Percentiles rank a stretch among this genome's conserved stretches.
These are phyloP conservation scores for Cyberlindnera suaveolens DNA, from an alignment of 805 yeast species.

Conservation along the genomic window DNA sequence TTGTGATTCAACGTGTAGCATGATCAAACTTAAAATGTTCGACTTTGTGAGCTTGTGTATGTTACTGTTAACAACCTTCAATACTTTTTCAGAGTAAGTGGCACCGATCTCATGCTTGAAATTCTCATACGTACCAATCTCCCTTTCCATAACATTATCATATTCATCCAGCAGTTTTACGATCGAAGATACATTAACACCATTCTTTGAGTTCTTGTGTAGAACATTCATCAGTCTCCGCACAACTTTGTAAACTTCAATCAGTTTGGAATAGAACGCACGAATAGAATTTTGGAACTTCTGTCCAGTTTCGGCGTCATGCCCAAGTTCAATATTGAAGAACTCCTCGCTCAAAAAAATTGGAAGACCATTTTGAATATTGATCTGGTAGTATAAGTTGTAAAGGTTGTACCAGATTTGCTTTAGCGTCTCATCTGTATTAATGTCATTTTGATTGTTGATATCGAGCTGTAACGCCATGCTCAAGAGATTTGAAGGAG, in stretches of 20 bases:
- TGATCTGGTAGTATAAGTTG: constrained; percentile 9
- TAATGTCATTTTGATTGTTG: constrained; percentile 10
- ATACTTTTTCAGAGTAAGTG: constrained; percentile 8
- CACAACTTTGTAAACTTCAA: constrained; percentile 1
- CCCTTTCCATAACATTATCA: constrained; percentile 3
- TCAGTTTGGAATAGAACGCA: background rate
- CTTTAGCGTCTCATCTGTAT: constrained; percentile 5
- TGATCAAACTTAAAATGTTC: constrained; percentile 8
- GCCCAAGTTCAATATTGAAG: constrained; percentile 10
- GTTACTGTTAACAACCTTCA: constrained; percentile 7
- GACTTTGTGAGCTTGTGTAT: constrained; percentile 10
- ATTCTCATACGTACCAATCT: constrained; percentile 5
- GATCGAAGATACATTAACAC: constrained; percentile 1
- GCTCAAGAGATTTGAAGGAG: constrained; percentile 5
- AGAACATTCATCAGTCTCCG: constrained; percentile 6
- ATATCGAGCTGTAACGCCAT: constrained; percentile 13
- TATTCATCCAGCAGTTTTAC: constrained; percentile 6
- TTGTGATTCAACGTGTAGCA: constrained; percentile 17
- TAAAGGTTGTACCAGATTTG: constrained; percentile 17
- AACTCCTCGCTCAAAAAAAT: constrained; percentile 12
- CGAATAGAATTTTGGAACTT: background rate
- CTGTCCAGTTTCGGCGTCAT: background rate
- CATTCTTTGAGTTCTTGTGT: background rate
- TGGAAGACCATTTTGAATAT: constrained; percentile 16
- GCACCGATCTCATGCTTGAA: constrained; percentile 8